Percentiles rank a stretch among this genome's conserved stretches.
Conservation (phyloP, 1,139 yeast genomes). For the Candida frijolesensis region DNA sequence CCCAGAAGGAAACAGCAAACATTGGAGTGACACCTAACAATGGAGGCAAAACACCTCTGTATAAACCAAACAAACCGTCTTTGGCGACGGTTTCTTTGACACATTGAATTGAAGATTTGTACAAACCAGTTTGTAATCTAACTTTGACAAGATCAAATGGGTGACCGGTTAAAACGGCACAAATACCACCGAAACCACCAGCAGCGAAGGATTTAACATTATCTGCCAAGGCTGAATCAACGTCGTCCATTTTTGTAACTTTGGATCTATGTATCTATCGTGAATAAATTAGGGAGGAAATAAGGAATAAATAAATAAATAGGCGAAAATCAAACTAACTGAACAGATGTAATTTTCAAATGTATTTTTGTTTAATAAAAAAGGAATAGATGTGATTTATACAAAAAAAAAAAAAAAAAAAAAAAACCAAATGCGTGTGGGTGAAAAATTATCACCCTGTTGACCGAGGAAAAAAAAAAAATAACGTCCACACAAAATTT, state of each 20-base stretch:
- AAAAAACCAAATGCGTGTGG: background rate
- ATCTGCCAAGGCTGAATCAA: slow-evolving; percentile 49
- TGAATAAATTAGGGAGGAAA: background rate
- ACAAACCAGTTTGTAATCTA: slow-evolving; percentile 78
- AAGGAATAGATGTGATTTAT: background rate
- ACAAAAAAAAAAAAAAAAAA: background rate
- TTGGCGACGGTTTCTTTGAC: slow-evolving; percentile 66
- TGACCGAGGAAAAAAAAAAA: slow-evolving; percentile 1
- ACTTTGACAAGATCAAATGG: slow-evolving; percentile 95
- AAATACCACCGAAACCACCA: slow-evolving; percentile 72
- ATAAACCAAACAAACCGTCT: slow-evolving; percentile 79
- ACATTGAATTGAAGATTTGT: slow-evolving; percentile 64
- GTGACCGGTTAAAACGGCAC: slow-evolving; percentile 75
- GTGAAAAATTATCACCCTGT: background rate
- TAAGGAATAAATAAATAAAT: background rate
- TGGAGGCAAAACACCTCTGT: slow-evolving; percentile 89
- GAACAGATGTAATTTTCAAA: background rate
- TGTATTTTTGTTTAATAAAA: background rate
- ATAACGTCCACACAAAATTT: background rate
- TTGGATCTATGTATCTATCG: slow-evolving; percentile 4
- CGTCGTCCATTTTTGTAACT: slow-evolving; percentile 41
- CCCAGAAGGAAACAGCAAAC: slow-evolving; percentile 99
- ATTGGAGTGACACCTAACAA: slow-evolving; percentile 94
- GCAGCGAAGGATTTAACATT: slow-evolving; percentile 80
- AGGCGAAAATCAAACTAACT: background rate